phyloP scores from a whole-genome alignment of 2,329 filamentous ascomycete genomes.

The Sporothrix dimorphospora region DNA sequence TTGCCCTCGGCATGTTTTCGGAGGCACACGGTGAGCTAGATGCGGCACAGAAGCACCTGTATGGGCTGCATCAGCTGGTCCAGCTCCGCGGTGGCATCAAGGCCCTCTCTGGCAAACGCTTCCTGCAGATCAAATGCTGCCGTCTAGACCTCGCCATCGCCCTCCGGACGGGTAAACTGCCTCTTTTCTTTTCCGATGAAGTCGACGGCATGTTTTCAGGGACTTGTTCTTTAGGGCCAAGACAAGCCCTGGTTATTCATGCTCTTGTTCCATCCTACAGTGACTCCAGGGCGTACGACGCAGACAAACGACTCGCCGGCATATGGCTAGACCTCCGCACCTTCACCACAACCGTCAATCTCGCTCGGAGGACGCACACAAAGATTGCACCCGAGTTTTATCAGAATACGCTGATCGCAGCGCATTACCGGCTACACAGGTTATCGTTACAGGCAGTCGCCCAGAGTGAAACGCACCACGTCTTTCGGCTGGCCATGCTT shows the following conservation, averaged over 20 bases:
- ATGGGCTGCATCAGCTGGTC: slow-evolving; percentile 12
- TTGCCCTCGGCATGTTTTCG: not conserved
- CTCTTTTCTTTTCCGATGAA: not conserved
- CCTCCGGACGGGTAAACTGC: not conserved
- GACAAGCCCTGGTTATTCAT: not conserved
- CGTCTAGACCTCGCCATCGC: not conserved
- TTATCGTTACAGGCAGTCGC: not conserved
- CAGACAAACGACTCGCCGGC: not conserved
- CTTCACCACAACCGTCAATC: not conserved
- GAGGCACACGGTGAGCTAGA: slow-evolving; percentile 15
- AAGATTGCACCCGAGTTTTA: not conserved
- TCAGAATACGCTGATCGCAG: slow-evolving; percentile 9
- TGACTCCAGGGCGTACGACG: too few species aligned
- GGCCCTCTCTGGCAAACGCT: not conserved
- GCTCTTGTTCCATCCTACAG: too few species aligned
- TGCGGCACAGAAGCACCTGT: slow-evolving; percentile 6
- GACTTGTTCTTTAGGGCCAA: too few species aligned
- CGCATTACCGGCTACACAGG: slow-evolving; percentile 3
- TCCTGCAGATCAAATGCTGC: slow-evolving; percentile 23
- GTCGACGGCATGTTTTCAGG: not conserved
- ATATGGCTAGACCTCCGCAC: slow-evolving; percentile 5
- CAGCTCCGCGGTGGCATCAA: slow-evolving; percentile 15
- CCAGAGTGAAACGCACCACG: not conserved
- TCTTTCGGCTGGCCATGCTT: not conserved
- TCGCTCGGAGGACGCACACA: not conserved